These are phyloP conservation scores for Penicillium soppii DNA, from an alignment of 495 filamentous ascomycete species.

Conservation along the genomic window DNA sequence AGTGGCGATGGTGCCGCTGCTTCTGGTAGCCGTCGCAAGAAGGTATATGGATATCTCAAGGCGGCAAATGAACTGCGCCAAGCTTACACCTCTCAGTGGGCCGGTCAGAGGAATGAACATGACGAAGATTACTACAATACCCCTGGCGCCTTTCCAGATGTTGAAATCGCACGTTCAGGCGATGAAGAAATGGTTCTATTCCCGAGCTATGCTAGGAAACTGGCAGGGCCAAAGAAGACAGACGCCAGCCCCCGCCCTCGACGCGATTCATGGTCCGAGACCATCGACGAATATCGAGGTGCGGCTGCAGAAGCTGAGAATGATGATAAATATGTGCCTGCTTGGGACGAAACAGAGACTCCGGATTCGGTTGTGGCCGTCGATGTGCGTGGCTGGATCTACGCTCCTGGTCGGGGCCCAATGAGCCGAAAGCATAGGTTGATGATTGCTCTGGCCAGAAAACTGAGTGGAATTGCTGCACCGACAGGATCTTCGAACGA, in stretches of 20 bases:
- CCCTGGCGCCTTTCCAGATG: slow-evolving; percentile 79
- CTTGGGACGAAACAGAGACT: slow-evolving; percentile 69
- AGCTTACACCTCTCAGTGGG: slow-evolving; percentile 64
- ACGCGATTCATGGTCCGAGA: slow-evolving; percentile 31
- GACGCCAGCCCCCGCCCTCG: slow-evolving; percentile 11
- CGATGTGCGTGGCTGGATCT: slow-evolving; percentile 94
- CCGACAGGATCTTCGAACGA: slow-evolving; percentile 42
- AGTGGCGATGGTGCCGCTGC: slow-evolving; percentile 56
- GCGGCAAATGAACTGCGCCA: slow-evolving; percentile 91
- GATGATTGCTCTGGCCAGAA: slow-evolving; percentile 76
- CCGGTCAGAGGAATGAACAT: slow-evolving; percentile 51
- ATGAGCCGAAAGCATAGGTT: slow-evolving; percentile 85
- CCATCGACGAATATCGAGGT: slow-evolving; percentile 43
- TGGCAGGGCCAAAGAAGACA: slow-evolving; percentile 39
- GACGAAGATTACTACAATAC: slow-evolving; percentile 58
- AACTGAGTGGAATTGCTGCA: slow-evolving; percentile 80
- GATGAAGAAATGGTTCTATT: slow-evolving; percentile 93
- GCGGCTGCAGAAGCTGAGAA: slow-evolving; percentile 16
- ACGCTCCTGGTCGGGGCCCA: slow-evolving; percentile 79
- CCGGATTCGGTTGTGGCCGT: slow-evolving; percentile 81
- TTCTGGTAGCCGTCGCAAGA: slow-evolving; percentile 69
- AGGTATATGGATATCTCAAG: slow-evolving; percentile 79
- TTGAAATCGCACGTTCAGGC: slow-evolving; percentile 71
- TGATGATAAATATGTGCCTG: slow-evolving; percentile 34
- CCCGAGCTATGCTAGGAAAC: slow-evolving; percentile 79